phyloP scores from a whole-genome alignment of 1,284 basidiomycete genomes.

The Apiotrichum mycotoxinovorans region DNA sequence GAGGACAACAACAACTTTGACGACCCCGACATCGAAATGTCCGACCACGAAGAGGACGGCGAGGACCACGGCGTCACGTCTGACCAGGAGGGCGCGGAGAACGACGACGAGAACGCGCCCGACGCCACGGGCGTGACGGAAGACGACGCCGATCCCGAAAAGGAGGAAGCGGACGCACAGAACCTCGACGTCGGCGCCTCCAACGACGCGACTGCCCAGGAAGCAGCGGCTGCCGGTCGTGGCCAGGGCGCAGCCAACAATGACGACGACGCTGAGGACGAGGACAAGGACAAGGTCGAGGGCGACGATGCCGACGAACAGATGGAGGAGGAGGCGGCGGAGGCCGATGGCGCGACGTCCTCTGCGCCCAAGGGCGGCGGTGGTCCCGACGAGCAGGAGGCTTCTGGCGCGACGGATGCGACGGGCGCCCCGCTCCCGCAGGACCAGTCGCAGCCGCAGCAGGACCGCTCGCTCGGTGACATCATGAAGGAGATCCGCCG shows the following conservation, averaged over 20 bases:
- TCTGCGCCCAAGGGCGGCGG: conserved; percentile 30
- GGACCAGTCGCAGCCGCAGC: conserved; percentile 53
- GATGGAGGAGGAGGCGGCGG: conserved; percentile 24
- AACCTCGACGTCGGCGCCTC: conserved; percentile 41
- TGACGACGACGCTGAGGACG: conserved; percentile 36
- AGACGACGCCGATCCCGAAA: conserved; percentile 41
- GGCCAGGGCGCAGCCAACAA: conserved; percentile 31
- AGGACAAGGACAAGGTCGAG: conserved; percentile 32
- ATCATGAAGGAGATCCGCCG: conserved; percentile 77
- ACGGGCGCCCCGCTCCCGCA: conserved; percentile 39
- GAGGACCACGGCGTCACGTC: conserved; percentile 41
- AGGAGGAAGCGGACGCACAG: conserved; percentile 33
- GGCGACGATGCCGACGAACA: conserved; percentile 32
- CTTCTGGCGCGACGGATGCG: conserved; percentile 41
- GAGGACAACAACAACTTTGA: conserved; percentile 23
- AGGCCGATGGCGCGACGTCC: conserved; percentile 27
- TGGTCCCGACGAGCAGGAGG: conserved; percentile 38
- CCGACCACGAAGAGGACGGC: conserved; percentile 32
- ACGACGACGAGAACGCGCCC: conserved; percentile 37
- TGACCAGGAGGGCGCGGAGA: conserved; percentile 41
- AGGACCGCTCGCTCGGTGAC: conserved; percentile 80
- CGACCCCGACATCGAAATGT: conserved; percentile 21
- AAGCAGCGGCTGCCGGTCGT: conserved; percentile 41
- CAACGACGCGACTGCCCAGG: conserved; percentile 37
- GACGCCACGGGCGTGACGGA: conserved; percentile 41